Conservation (phyloP, 192 early-diverging fungal genomes). For the Podila verticillata region DNA sequence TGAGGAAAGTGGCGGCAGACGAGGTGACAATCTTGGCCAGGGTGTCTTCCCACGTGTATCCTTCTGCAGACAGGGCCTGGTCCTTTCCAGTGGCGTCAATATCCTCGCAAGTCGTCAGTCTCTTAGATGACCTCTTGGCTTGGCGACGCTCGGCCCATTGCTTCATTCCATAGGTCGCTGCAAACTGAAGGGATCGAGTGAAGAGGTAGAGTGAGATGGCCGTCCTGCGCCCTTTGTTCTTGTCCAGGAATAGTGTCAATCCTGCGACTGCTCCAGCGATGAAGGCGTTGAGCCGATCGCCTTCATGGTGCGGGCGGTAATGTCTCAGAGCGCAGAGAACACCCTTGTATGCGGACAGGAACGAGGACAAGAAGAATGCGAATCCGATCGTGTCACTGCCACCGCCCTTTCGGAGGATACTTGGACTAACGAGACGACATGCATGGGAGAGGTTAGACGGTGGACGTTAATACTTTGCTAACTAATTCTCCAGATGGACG, state of each 20-base stretch:
- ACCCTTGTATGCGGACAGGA: slow-evolving; percentile 68
- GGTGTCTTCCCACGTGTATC: slow-evolving; percentile 45
- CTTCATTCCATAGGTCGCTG: slow-evolving; percentile 63
- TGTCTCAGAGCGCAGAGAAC: slow-evolving; percentile 63
- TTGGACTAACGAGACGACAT: not conserved
- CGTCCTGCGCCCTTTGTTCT: slow-evolving; percentile 56
- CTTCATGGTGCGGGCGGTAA: slow-evolving; percentile 23
- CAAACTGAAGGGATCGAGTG: slow-evolving; percentile 66
- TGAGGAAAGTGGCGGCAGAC: slow-evolving; percentile 40
- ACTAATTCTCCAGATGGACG: too few relatives aligned
- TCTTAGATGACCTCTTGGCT: not conserved
- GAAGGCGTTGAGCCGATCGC: slow-evolving; percentile 64
- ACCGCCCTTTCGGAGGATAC: not conserved
- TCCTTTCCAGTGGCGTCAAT: not conserved
- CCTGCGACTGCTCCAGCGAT: slow-evolving; percentile 66
- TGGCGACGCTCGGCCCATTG: slow-evolving; percentile 49
- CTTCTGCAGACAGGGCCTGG: slow-evolving; percentile 9
- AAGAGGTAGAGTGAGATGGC: slow-evolving; percentile 68
- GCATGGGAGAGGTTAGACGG: too few relatives aligned
- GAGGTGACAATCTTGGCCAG: slow-evolving; percentile 35
- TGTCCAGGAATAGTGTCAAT: slow-evolving; percentile 63
- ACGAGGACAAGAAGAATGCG: slow-evolving; percentile 66
- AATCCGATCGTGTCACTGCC: slow-evolving; percentile 63
- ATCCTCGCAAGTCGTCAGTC: not conserved
- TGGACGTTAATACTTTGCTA: too few relatives aligned